Conservation (phyloP, 2,329 filamentous ascomycete genomes). For the Ophiobolus disseminans region DNA sequence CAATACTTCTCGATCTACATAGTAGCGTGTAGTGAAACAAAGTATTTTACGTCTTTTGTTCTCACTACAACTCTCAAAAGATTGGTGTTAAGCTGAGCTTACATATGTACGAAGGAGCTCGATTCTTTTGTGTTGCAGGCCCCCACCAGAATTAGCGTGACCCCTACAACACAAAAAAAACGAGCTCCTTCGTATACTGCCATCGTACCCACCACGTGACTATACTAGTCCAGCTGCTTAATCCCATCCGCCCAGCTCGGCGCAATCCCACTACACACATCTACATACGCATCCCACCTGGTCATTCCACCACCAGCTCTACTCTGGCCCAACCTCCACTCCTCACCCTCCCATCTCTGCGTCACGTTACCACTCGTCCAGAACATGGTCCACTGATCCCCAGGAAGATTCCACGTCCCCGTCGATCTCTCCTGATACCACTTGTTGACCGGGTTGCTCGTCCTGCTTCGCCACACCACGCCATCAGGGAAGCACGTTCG, state of each 20-base stretch:
- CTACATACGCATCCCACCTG: conserved; percentile 58
- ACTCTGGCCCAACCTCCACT: conserved; percentile 53
- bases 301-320: conserved; percentile 39
- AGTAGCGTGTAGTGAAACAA: too few species aligned
- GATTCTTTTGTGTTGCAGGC: too few species aligned
- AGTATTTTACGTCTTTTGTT: too few species aligned
- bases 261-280: conserved; percentile 56
- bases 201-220: too few species aligned
- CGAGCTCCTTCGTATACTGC: too few species aligned
- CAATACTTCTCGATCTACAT: too few species aligned
- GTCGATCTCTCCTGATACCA: conserved; percentile 96
- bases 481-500: conserved; percentile 85
- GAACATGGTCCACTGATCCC: conserved; percentile 97
- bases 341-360: conserved; percentile 63
- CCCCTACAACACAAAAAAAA: too few species aligned
- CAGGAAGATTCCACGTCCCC: conserved; percentile 81
- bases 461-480: conserved; percentile 89
- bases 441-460: conserved; percentile 95
- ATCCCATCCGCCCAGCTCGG: conserved; percentile 58
- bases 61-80: too few species aligned
- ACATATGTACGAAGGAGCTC: too few species aligned
- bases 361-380: conserved; percentile 79
- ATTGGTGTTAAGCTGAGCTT: too few species aligned
- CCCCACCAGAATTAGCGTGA: too few species aligned
- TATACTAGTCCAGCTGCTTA: conserved; percentile 4